phyloP scores from a whole-genome alignment of 148 eudicot species.

The Talinum fruticosum region DNA sequence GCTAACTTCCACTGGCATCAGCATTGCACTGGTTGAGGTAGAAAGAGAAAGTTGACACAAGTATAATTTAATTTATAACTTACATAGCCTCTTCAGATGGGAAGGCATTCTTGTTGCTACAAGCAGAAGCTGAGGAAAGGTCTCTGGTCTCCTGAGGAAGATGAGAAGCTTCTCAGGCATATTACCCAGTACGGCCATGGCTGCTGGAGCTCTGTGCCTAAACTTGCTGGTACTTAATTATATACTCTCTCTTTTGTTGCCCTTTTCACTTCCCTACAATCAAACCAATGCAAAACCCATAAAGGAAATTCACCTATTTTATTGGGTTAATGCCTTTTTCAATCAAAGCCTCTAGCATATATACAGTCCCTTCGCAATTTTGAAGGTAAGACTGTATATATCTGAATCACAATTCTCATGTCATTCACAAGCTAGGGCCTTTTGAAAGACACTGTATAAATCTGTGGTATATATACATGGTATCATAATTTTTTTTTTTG shows the following conservation, averaged over 20 bases:
- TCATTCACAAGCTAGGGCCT: not conserved
- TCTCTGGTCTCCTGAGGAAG: constrained; percentile 98
- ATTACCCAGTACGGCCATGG: constrained; percentile 87
- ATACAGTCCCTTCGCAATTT: not conserved
- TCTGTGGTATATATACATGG: not conserved
- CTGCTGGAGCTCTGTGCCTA: constrained; percentile 97
- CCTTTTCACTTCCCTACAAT: not conserved
- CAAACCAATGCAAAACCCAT: constrained; percentile 15
- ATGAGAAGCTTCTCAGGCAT: constrained; percentile 85
- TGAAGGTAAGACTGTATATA: not conserved
- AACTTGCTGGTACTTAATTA: constrained; percentile 64
- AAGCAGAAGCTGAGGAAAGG: constrained; percentile 97
- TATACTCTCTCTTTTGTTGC: too few species aligned
- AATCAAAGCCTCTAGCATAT: not conserved
- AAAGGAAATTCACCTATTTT: not conserved
- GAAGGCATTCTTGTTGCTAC: constrained; percentile 89
- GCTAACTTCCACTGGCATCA: constrained; percentile 1
- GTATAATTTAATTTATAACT: not conserved
- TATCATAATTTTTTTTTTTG: not conserved
- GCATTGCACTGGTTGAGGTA: constrained; percentile 21
- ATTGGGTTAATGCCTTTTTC: not conserved
- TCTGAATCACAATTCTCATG: not conserved
- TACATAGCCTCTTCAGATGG: constrained; percentile 37
- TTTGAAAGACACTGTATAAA: not conserved
- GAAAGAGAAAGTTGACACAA: not conserved